Percentiles rank a stretch among this genome's conserved stretches.
Conservation (phyloP, 345 rosid genomes). For the Arabidopsis thaliana region TAIR10.1 NC_003070.9:27943501-27944000, state of each 20-base stretch:
- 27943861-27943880: conserved; percentile 75
- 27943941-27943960: conserved; percentile 45
- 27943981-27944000: conserved; percentile 38
- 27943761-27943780: background rate
- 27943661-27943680: background rate
- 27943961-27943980: conserved; percentile 32
- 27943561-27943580: conserved; percentile 22
- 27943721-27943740: background rate
- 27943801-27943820: conserved; percentile 86
- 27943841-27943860: conserved; percentile 75
- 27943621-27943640: conserved; percentile 1
- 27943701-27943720: background rate
- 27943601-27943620: background rate
- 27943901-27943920: conserved; percentile 77
- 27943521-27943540: conserved; percentile 33
- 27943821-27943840: conserved; percentile 80
- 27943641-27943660: background rate
- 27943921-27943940: conserved; percentile 43
- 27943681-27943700: background rate
- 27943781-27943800: conserved; percentile 78
- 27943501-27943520: conserved; percentile 4
- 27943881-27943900: conserved; percentile 90
- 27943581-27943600: background rate
- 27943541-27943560: conserved; percentile 59
- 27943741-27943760: conserved; percentile 15